Base-by-base conservation (phyloP, 2,329 filamentous ascomycete species). In the Chaetoscypha palmicola region DNA sequence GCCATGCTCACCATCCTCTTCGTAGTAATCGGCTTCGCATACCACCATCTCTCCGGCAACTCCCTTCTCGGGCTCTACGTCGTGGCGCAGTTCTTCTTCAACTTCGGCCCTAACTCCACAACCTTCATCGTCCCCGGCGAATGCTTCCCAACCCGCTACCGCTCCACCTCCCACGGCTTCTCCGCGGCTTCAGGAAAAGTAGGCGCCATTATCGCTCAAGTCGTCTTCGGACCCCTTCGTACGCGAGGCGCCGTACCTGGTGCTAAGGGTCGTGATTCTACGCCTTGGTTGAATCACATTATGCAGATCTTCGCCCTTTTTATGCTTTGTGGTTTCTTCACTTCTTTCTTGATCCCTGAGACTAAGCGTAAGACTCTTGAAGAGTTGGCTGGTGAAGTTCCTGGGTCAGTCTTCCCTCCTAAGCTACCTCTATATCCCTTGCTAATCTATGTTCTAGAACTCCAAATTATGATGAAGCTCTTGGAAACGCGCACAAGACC, bases 271-370 rank as follows among this genome's bases (percentile, higher is more conserved):
- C 32, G 35, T 1, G 50, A 43, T 36, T 51, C 54, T 3, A 45
- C 66, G 1, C 71, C 73, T 0, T 85, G 81, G 75, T 71, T 90
- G 45, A 75, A 86, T 61, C 79, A 83, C 45, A 75, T 91, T 37
- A 81, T 91, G 68, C 72, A 87, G 62, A 83, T 90, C 35, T 89
- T 86, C 62, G 83, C 83, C 0, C 70, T 86, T 7, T 89, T 91
- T 68, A 91, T 90, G 86, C 69, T 91, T 3, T 72, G 74, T 33
- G 86, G 86, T 36, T 72, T 77, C 42, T 65, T 86, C 38, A 79
- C 78, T 1, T 79, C 81, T 1, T 66, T 90, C 2, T 65, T 91
- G 23, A 82, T 90, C 21, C 84, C 84, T 0, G 86, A 89, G 67
- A 89, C 83, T 0, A 89, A 85, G 67, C 72, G 82, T 1, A 73